Percentiles rank a stretch among this genome's conserved stretches.
phyloP scores from a whole-genome alignment of 1,284 basidiomycete species.

The Microstroma glucosiphilum region DNA sequence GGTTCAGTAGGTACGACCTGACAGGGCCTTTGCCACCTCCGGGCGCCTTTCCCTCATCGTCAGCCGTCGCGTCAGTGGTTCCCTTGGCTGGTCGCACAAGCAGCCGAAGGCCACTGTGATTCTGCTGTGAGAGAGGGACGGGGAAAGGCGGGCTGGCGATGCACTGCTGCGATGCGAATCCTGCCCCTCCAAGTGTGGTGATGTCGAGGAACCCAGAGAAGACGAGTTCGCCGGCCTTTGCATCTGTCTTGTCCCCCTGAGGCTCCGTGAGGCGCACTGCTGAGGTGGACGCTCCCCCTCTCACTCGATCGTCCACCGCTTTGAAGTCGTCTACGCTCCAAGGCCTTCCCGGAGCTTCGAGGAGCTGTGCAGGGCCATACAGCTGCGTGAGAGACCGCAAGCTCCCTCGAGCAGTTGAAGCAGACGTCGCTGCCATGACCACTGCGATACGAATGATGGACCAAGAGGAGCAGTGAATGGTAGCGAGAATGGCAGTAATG shows the following conservation, averaged over 20 bases:
- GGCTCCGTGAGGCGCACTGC: constrained; percentile 36
- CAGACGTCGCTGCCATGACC: too few species aligned
- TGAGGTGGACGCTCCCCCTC: constrained; percentile 54
- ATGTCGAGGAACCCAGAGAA: constrained; percentile 50
- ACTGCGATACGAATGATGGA: too few species aligned
- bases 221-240: constrained; percentile 22
- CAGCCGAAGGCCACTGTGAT: constrained; percentile 23
- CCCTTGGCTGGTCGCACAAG: constrained; percentile 17
- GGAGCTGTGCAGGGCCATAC: background rate
- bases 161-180: constrained; percentile 55
- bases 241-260: background rate
- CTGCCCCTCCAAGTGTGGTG: constrained; percentile 55
- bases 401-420: too few species aligned
- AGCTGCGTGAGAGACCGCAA: background rate
- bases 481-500: too few species aligned
- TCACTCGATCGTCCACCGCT: constrained; percentile 53
- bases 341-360: constrained; percentile 2
- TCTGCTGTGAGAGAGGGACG: constrained; percentile 17
- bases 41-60: background rate
- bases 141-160: constrained; percentile 19
- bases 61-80: constrained; percentile 12
- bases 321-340: constrained; percentile 46
- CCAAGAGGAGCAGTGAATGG: too few species aligned
- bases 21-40: constrained; percentile 29
- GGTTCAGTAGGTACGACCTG: constrained; percentile 50